Evolutionary conservation across 768 basidiomycete genomes (phyloP), one percentile per base, ranked within the genome.

Genomic region (Boletus edulis): DNA sequence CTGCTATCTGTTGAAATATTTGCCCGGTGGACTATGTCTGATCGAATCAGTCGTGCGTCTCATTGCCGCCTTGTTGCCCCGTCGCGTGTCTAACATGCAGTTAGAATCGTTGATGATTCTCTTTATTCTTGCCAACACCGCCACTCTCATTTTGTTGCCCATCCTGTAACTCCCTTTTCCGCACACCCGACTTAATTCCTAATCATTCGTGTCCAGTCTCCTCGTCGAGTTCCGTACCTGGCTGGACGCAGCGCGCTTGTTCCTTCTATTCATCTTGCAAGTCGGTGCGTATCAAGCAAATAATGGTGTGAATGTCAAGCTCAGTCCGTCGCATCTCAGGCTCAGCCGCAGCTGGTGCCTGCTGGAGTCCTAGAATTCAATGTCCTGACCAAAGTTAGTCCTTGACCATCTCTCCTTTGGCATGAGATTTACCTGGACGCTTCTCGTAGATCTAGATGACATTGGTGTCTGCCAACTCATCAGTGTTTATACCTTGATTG

Each of bases 181-280:
- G 45, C 45, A 12, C 9, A 14, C 11, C 15, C n/a, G 8, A 41
- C 40, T 12, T 9, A 3, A 13, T 48, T 17, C 11, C 38, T 64
- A 37, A 61, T 49, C 31, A 24, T 13, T 10, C 43, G 24, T 24
- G 5, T 37, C 20, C 41, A 83, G 82, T 55, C 67, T 83, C 24
- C 61, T 82, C 35, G 62, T 78, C 2, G 55, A 68, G 39, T 85
- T 83, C 46, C 74, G 81, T 38, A 61, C 70, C 14, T 84, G 81
- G 81, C 63, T 84, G 5, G 84, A 86, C 60, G 74, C 72, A 1
- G 78, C 80, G 12, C 76, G 82, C 31, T 62, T 84, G 27, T 46
- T 76, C 27, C 72, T 81, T 44, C 66, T 85, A 18, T 54, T 81
- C 10, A 39, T 76, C 13, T 62, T 65, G 24, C 82, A 85, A 50